These are phyloP conservation scores for Yarrowia sp. DNA, from an alignment of 805 yeast species.

Conservation along the genomic window DNA sequence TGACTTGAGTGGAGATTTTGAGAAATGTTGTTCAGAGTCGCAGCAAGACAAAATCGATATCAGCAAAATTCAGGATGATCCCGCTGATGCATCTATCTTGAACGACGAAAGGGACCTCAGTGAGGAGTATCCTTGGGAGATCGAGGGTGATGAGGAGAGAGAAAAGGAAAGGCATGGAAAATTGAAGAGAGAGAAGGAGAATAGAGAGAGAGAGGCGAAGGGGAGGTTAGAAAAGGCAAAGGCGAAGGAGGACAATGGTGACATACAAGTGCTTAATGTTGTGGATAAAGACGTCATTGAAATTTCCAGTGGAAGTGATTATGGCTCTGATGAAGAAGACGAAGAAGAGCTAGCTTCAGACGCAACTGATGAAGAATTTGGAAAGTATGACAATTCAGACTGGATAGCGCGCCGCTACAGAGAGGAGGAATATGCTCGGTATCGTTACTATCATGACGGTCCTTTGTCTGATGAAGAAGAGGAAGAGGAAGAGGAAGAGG, in stretches of 20 bases:
- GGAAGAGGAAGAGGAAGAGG: too few relatives aligned
- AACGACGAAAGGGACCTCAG: neutral
- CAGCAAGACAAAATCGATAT: too few relatives aligned
- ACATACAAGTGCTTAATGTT: neutral
- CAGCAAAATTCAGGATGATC: neutral
- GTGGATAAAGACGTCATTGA: neutral
- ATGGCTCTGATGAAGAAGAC: neutral
- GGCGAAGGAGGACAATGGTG: neutral
- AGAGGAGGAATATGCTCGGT: too few relatives aligned
- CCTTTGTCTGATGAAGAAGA: too few relatives aligned
- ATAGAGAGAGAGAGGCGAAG: neutral
- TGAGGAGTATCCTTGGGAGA: neutral
- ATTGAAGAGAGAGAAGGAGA: neutral
- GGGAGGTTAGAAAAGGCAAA: neutral
- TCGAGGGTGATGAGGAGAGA: neutral
- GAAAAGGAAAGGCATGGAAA: neutral
- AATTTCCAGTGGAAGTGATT: neutral
- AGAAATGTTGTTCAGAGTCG: too few relatives aligned
- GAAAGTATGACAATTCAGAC: neutral
- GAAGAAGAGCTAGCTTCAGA: neutral
- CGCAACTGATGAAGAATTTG: neutral
- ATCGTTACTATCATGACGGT: too few relatives aligned
- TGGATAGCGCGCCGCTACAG: too few relatives aligned
- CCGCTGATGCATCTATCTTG: neutral
- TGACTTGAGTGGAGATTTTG: too few relatives aligned